Evolutionary conservation across 75 land plant genomes (phyloP).

Genomic region (Azolla pinnata): DNA sequence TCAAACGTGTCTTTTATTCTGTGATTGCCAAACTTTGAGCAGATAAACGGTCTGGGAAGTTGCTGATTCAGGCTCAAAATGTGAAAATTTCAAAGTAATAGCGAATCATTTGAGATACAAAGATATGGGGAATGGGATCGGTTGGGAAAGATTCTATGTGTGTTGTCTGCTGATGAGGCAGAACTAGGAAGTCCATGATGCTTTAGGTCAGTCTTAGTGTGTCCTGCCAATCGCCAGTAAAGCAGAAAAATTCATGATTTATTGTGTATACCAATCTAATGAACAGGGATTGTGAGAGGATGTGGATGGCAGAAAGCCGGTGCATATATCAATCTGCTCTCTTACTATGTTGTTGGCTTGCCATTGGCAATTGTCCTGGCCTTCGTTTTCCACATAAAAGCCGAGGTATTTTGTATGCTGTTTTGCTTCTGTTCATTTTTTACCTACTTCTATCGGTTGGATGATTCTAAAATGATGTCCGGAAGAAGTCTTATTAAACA

Average conservation of each 20-base stretch:
- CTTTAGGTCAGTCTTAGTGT: not conserved
- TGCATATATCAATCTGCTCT: slow-evolving; percentile 59
- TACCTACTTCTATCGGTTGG: too few species aligned
- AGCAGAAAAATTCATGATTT: not conserved
- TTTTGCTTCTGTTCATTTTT: not conserved
- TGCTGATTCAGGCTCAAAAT: too few species aligned
- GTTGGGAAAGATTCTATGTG: too few species aligned
- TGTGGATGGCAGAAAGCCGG: slow-evolving; percentile 73
- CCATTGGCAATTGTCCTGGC: slow-evolving; percentile 47
- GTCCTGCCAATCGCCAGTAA: not conserved
- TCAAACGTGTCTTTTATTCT: not conserved
- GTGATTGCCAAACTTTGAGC: too few species aligned
- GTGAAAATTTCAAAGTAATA: too few species aligned
- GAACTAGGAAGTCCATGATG: too few species aligned
- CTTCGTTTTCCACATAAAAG: slow-evolving; percentile 49
- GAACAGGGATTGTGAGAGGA: slow-evolving; percentile 67
- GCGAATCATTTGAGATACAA: too few species aligned
- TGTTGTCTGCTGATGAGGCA: too few species aligned
- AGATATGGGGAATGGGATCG: too few species aligned
- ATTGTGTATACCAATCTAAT: not conserved
- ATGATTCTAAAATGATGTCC: too few species aligned
- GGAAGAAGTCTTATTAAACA: too few species aligned
- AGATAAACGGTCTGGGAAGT: too few species aligned
- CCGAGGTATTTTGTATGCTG: slow-evolving; percentile 28
- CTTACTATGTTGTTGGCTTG: slow-evolving; percentile 61